A percentile compares a stretch with the other conserved stretches of the same genome.
phyloP scores from a whole-genome alignment of 1,284 basidiomycete genomes.

The Rhodotorula sp. region DNA sequence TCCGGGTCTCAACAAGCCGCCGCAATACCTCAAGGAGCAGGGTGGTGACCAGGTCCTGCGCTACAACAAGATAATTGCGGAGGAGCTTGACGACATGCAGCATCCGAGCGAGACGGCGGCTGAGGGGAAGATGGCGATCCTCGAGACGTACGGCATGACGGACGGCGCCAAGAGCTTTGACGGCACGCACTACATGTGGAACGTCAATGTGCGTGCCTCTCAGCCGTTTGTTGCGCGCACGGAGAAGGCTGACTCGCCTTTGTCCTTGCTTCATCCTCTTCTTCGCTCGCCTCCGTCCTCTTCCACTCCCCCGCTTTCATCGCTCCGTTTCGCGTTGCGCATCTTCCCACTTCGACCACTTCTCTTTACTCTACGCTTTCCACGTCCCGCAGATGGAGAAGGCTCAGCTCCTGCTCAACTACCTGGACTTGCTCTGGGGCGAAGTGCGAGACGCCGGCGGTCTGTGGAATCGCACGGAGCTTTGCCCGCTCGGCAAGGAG shows the following conservation, averaged over 20 bases:
- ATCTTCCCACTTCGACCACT: too few species aligned
- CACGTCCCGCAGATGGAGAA: constrained; percentile 6
- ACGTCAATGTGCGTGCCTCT: background rate
- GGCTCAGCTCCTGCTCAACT: constrained; percentile 22
- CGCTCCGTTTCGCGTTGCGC: too few species aligned
- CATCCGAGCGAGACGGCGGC: background rate
- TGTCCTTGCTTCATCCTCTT: background rate
- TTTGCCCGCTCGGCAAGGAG: too few species aligned
- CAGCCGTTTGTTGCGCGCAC: background rate
- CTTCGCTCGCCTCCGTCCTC: too few species aligned
- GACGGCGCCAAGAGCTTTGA: constrained; percentile 4
- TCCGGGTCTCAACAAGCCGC: background rate
- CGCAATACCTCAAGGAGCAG: background rate
- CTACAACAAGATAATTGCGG: background rate
- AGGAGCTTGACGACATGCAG: background rate
- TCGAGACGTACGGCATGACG: constrained; percentile 4
- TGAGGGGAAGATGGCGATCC: background rate
- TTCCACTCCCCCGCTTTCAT: too few species aligned
- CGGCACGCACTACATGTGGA: constrained; percentile 1
- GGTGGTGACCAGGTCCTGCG: background rate
- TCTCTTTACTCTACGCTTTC: too few species aligned
- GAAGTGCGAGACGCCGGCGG: background rate
- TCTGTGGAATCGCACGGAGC: too few species aligned
- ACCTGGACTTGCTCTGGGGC: constrained; percentile 15
- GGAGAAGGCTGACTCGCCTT: background rate